Conservation (phyloP, 2,329 filamentous ascomycete species). For the Exophiala viscosa region DNA sequence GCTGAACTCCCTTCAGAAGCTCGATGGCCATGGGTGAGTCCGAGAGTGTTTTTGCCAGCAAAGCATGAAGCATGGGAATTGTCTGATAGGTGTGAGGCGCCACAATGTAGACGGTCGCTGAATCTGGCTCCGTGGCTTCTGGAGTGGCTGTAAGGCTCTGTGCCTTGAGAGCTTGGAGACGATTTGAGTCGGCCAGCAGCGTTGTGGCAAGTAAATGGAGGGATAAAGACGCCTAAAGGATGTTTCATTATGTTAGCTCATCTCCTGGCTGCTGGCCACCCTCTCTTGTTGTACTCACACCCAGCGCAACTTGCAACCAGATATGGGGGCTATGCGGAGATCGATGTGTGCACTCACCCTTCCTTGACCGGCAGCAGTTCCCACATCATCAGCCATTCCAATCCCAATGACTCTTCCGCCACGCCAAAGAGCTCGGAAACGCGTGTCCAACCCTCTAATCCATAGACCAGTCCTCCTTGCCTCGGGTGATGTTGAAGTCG, state of each 20-base stretch:
- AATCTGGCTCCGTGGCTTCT: background rate
- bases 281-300: background rate
- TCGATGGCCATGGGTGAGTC: slow-evolving; percentile 12
- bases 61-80: slow-evolving; percentile 12
- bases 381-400: slow-evolving; percentile 3
- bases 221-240: slow-evolving; percentile 1
- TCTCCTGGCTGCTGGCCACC: background rate
- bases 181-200: slow-evolving; percentile 3
- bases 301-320: background rate
- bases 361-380: slow-evolving; percentile 2
- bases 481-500: background rate
- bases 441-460: slow-evolving; percentile 9
- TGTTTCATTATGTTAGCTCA: background rate
- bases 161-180: background rate
- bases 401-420: slow-evolving; percentile 20
- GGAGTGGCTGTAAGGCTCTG: background rate
- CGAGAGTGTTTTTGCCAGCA: slow-evolving; percentile 10
- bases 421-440: slow-evolving; percentile 12
- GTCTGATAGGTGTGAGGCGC: slow-evolving; percentile 17
- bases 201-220: slow-evolving; percentile 9
- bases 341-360: slow-evolving; percentile 6
- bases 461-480: background rate
- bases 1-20: slow-evolving; percentile 16
- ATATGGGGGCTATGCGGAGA: no score
- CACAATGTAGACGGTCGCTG: slow-evolving; percentile 11